phyloP scores from a whole-genome alignment of 2,329 filamentous ascomycete species.

The Parastagonospora nodorum region DNA sequence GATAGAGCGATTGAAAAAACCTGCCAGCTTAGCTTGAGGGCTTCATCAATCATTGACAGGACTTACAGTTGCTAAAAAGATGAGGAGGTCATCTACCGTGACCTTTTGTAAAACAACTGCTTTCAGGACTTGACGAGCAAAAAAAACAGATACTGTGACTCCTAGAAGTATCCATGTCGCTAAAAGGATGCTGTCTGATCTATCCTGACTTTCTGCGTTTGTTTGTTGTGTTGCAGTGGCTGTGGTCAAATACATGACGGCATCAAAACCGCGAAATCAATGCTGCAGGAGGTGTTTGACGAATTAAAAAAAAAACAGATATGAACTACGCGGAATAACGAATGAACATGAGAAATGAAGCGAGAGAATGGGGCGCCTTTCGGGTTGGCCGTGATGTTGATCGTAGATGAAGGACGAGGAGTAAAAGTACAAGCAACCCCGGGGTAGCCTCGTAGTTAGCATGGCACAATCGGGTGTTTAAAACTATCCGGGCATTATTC shows the following conservation, averaged over 20 bases:
- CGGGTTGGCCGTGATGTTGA: background rate
- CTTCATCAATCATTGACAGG: background rate
- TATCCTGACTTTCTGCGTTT: conserved; percentile 15
- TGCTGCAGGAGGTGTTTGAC: background rate
- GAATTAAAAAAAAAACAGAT: too few species aligned
- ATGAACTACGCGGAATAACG: too few species aligned
- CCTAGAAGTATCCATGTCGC: conserved; percentile 33
- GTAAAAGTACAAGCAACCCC: background rate
- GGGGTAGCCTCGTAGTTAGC: background rate
- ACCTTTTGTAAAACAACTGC: conserved; percentile 28
- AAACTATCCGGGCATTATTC: background rate
- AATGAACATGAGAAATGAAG: too few species aligned
- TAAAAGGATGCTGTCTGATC: conserved; percentile 25
- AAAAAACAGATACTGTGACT: conserved; percentile 28
- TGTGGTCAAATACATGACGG: conserved; percentile 24
- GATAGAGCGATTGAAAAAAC: conserved; percentile 34
- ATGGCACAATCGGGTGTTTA: background rate
- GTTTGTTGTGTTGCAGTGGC: conserved; percentile 8
- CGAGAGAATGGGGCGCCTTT: too few species aligned
- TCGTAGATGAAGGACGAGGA: background rate
- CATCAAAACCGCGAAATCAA: background rate
- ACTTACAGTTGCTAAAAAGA: conserved; percentile 38
- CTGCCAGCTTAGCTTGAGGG: conserved; percentile 20
- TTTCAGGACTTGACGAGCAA: conserved; percentile 34
- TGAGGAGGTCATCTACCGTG: conserved; percentile 35